phyloP scores from a whole-genome alignment of 148 eudicot genomes.

The Diospyros lotus region DNA sequence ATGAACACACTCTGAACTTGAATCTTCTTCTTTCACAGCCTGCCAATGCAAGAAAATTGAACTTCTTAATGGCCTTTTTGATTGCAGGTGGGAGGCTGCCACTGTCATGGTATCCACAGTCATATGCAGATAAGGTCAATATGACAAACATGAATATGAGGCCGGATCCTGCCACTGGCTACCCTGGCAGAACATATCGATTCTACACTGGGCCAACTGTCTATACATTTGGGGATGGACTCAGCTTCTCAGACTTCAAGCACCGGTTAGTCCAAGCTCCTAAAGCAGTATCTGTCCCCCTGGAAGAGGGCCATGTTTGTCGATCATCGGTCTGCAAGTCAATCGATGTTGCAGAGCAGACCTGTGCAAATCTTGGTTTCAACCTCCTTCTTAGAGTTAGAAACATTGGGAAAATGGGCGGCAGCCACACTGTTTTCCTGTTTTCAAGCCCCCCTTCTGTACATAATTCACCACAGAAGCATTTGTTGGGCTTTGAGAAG shows the following conservation, averaged over 20 bases:
- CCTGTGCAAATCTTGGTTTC: constrained; percentile 44
- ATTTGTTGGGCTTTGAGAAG: constrained; percentile 72
- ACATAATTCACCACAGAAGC: constrained; percentile 70
- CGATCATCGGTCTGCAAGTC: constrained; percentile 54
- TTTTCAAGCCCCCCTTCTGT: constrained; percentile 59
- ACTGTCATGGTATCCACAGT: constrained; percentile 67
- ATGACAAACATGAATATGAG: constrained; percentile 87
- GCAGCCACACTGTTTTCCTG: constrained; percentile 63
- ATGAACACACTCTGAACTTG: not conserved
- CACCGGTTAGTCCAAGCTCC: constrained; percentile 64
- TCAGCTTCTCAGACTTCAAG: constrained; percentile 48
- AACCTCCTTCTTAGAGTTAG: constrained; percentile 54
- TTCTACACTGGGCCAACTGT: constrained; percentile 61
- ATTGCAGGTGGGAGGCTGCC: constrained; percentile 63
- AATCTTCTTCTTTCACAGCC: not conserved
- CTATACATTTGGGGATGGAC: constrained; percentile 53
- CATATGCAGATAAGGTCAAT: constrained; percentile 45
- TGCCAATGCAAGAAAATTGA: not conserved
- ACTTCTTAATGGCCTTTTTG: not conserved
- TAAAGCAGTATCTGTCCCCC: constrained; percentile 36
- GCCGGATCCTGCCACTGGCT: constrained; percentile 50
- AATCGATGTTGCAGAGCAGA: constrained; percentile 42
- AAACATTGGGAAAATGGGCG: constrained; percentile 52
- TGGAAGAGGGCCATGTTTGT: constrained; percentile 55
- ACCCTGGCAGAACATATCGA: constrained; percentile 66